Evolutionary conservation across 495 filamentous ascomycete genomes (phyloP), one percentile per base, ranked within the genome.

Genomic region (Bryoglossum gracile): DNA sequence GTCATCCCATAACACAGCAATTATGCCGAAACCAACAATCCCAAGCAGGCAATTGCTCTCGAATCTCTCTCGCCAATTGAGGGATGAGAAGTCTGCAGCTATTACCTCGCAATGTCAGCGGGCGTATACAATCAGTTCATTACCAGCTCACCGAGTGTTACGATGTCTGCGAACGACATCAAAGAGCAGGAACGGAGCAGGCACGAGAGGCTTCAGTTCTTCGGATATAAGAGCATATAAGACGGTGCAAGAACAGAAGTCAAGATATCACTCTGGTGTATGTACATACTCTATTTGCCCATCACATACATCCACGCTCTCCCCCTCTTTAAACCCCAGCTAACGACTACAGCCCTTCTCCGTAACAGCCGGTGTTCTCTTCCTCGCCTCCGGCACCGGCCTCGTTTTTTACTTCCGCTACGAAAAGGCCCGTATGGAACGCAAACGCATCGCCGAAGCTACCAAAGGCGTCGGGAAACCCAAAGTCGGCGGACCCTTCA

Each of bases 381-480:
- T 98, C 73, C 73, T 96, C 46, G 37, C 79, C 19, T 80, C 89
- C 1, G 87, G 85, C 51, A 77, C 66, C 2, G 85, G 81, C 32
- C 78, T 98, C 56, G 81, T 86, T 39, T 75, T 83, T 56, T 98
- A 96, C 66, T 97, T 98, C 72, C 85, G 86, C 45, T 71, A 75
- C 48, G 92, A 98, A 64, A 96, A 96, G 70, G 79, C 76, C 44
- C 81, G 94, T 44, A 77, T 98, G 77, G 82, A 89, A 61, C 75
- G 89, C 49, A 83, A 87, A 68, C 74, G 88, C 28, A 74, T 96
- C 45, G 87, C 87, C 2, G 89, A 97, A 64, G 82, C 89, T 62
- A 82, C 83, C 39, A 98, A 98, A 72, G 92, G 92, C 11, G 79
- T 94, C 22, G 92, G 92, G 3, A 82, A 71, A 67, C 92, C 92